Base-by-base conservation (phyloP, 2,329 filamentous ascomycete species). In the Aspergillus costaricaensis region DNA sequence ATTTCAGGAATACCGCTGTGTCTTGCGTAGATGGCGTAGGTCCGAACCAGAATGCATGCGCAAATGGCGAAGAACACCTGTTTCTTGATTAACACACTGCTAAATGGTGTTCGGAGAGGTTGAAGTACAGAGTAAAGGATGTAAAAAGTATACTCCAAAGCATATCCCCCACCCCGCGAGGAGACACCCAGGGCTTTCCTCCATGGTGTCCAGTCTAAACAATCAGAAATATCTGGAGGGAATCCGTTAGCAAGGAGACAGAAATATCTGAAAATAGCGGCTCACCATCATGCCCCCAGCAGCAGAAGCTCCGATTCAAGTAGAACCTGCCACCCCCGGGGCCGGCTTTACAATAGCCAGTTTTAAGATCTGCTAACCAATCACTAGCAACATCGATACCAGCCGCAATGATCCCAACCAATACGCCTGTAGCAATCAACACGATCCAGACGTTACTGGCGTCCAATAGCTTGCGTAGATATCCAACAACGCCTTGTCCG, bases 1-100 rank as follows among this genome's bases (percentile, higher is more conserved):
- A 99, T 96, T 80, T 99, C 94, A 5, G 94, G 92, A 68, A 99
- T 97, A 77, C 94, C 94, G 74, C 92, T 96, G 72, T 98, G 94
- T 74, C 91, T 94, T 51, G 94, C 94, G 77, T 96, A 91, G 5
- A 90, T 82, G 23, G 91, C 92, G 76, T 93, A 98, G 68, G 89
- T 86, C 68, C 89, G 87, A 14, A 98, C 93, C 57, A 98, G 80
- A 56, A 93, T 73, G 56, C 90, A 91, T 9, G 95, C 92, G 60
- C 84, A 86, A 39, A 87, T 82, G 25, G 94, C 93, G 72, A 96
- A 94, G 7, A 90, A 69, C 9, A 94, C 82, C 90, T 93, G 41
- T 23, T 52, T 15, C 4, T 19, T 36, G 10, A 61, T 81, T 62
- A 74, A 65, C 27, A 48, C 15, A 52, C 27, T 14, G 27, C 4